A percentile compares a stretch with the other conserved stretches of the same genome.
Conservation (phyloP, 2,329 filamentous ascomycete species). For the Cordyceps tenuipes region DNA sequence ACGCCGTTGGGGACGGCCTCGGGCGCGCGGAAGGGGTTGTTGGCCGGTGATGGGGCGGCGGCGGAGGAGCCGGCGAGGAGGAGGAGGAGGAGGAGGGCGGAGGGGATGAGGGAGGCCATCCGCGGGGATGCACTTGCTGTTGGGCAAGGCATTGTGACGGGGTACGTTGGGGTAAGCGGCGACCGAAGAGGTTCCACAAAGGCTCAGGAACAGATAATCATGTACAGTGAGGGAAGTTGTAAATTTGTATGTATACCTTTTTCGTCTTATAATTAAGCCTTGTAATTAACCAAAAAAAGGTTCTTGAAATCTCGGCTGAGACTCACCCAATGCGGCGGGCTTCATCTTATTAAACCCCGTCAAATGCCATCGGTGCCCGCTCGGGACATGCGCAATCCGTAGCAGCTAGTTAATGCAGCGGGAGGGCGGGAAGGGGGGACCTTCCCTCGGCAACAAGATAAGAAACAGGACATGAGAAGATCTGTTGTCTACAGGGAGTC, state of each 20-base stretch:
- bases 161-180: not conserved
- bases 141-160: not conserved
- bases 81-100: not conserved
- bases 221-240: not conserved
- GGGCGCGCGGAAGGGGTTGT: not conserved
- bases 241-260: too few species aligned
- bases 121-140: not conserved
- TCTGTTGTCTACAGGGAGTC: too few species aligned
- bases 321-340: too few species aligned
- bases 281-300: too few species aligned
- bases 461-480: not conserved
- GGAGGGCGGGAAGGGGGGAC: too few species aligned
- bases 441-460: not conserved
- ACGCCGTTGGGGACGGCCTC: not conserved
- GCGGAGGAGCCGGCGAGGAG: not conserved
- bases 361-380: too few species aligned
- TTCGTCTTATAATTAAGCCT: too few species aligned
- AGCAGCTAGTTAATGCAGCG: too few species aligned
- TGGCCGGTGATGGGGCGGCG: not conserved
- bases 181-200: not conserved
- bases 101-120: not conserved
- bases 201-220: not conserved
- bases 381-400: not conserved
- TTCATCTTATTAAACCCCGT: too few species aligned
- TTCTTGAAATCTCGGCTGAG: too few species aligned